These are phyloP conservation scores for Yarrowia hollandica DNA, from an alignment of 805 yeast genomes.

Conservation along the genomic window DNA sequence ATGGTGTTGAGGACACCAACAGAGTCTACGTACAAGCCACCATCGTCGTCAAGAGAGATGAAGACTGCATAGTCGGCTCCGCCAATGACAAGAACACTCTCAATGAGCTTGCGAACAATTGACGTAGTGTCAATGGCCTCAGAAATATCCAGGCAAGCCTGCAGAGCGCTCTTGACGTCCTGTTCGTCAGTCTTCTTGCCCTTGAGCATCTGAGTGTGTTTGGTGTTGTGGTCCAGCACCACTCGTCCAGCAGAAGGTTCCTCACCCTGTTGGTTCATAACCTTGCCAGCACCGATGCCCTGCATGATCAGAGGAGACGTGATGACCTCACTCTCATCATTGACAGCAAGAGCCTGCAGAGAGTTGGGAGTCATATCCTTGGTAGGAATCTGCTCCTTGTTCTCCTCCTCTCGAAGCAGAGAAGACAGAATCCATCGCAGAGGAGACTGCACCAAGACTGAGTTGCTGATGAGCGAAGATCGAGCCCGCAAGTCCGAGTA, in stretches of 20 bases:
- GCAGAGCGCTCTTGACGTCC: conserved; percentile 44
- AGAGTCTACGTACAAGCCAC: conserved; percentile 40
- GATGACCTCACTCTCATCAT: conserved; percentile 7
- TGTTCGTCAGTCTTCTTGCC: conserved; percentile 22
- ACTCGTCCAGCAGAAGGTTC: conserved; percentile 6
- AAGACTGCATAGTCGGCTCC: conserved; percentile 45
- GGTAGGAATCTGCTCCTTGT: conserved; percentile 16
- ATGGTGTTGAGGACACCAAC: conserved; percentile 38
- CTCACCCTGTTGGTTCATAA: conserved; percentile 7
- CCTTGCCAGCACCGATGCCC: conserved; percentile 26
- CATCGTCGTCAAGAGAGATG: conserved; percentile 39
- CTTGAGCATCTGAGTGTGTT: conserved; percentile 24
- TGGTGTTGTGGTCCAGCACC: conserved; percentile 15
- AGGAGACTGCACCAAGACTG: conserved; percentile 35
- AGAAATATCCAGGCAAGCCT: conserved; percentile 52
- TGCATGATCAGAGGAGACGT: conserved; percentile 24
- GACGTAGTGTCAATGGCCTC: conserved; percentile 47
- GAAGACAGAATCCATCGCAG: conserved; percentile 40
- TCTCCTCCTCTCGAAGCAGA: conserved; percentile 36
- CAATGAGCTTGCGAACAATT: conserved; percentile 45
- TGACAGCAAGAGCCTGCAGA: conserved; percentile 4
- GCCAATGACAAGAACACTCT: conserved; percentile 45
- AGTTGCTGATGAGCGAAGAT: conserved; percentile 30
- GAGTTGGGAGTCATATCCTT: conserved; percentile 12
- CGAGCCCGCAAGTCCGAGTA: conserved; percentile 22